Percentiles rank a stretch among this genome's conserved stretches.
Conservation (phyloP, 768 basidiomycete genomes). For the Pleurotus tuber-regium region DNA sequence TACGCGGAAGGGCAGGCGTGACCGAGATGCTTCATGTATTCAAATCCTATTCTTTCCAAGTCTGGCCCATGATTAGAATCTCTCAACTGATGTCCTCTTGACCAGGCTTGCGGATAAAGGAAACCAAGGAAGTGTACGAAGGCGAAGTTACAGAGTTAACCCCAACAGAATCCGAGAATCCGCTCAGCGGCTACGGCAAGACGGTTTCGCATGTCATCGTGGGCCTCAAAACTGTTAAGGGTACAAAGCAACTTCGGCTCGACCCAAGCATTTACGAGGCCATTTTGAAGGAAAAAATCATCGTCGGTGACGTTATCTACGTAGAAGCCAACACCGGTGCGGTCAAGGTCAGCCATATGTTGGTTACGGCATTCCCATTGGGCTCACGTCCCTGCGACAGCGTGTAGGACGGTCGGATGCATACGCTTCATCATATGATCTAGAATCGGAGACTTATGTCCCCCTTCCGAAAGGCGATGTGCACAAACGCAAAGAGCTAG, state of each 20-base stretch:
- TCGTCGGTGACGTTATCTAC: conserved; percentile 96
- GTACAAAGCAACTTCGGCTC: conserved; percentile 90
- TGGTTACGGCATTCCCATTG: not conserved
- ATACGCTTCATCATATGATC: conserved; percentile 95
- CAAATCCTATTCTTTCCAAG: not conserved
- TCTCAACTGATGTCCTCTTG: conserved; percentile 5
- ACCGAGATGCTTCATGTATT: not conserved
- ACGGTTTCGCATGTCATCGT: conserved; percentile 98
- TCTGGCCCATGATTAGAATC: not conserved
- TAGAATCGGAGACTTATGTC: conserved; percentile 98
- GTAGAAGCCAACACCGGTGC: conserved; percentile 93
- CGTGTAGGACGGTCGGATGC: conserved; percentile 96
- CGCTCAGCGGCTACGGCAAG: conserved; percentile 96
- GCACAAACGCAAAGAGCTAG: conserved; percentile 92
- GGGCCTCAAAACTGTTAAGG: conserved; percentile 89
- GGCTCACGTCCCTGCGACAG: conserved; percentile 35
- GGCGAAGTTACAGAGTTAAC: conserved; percentile 98
- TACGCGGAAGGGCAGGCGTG: not conserved
- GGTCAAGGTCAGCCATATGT: conserved; percentile 67
- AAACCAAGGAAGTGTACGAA: conserved; percentile 98
- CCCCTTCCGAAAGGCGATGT: conserved; percentile 96
- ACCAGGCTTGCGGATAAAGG: conserved; percentile 95
- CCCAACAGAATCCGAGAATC: conserved; percentile 95
- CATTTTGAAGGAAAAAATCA: conserved; percentile 95
- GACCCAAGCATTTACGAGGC: conserved; percentile 97